phyloP scores from a whole-genome alignment of 768 basidiomycete genomes.

The Trametes meyenii region DNA sequence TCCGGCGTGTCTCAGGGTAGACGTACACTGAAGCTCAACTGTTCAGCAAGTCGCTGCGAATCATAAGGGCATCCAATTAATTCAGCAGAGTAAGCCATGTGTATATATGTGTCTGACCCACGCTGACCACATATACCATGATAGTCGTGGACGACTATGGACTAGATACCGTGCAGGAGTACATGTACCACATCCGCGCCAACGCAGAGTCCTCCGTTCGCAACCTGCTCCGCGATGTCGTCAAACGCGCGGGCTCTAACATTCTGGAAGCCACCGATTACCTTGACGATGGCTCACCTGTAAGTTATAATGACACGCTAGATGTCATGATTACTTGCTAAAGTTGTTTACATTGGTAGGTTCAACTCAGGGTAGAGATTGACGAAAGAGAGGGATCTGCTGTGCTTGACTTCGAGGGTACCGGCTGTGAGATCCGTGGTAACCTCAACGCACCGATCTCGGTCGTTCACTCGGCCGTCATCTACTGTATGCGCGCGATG shows the following conservation, averaged over 20 bases:
- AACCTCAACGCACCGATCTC: conserved; percentile 86
- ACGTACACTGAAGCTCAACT: not conserved
- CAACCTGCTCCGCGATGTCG: conserved; percentile 76
- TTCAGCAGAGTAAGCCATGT: conserved; percentile 65
- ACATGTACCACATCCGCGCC: conserved; percentile 87
- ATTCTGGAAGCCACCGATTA: conserved; percentile 76
- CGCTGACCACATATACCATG: conserved; percentile 8
- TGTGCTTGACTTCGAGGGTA: conserved; percentile 82
- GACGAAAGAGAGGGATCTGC: conserved; percentile 75
- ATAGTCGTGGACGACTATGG: conserved; percentile 88
- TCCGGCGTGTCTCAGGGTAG: not conserved
- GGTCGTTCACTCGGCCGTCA: conserved; percentile 85
- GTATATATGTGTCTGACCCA: conserved; percentile 1
- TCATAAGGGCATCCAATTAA: conserved; percentile 85
- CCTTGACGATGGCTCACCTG: conserved; percentile 86
- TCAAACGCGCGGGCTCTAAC: conserved; percentile 64
- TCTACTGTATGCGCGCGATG: conserved; percentile 90
- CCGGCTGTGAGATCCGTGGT: conserved; percentile 81
- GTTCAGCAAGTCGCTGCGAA: conserved; percentile 90
- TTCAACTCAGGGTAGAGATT: conserved; percentile 76
- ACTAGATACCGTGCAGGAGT: conserved; percentile 85
- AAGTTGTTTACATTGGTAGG: conserved; percentile 43
- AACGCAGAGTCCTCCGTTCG: conserved; percentile 91
- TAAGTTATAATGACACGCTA: conserved; percentile 33
- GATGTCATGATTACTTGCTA: not conserved